These are phyloP conservation scores for Colletotrichum sp. DNA, from an alignment of 2,329 filamentous ascomycete genomes.

Conservation along the genomic window DNA sequence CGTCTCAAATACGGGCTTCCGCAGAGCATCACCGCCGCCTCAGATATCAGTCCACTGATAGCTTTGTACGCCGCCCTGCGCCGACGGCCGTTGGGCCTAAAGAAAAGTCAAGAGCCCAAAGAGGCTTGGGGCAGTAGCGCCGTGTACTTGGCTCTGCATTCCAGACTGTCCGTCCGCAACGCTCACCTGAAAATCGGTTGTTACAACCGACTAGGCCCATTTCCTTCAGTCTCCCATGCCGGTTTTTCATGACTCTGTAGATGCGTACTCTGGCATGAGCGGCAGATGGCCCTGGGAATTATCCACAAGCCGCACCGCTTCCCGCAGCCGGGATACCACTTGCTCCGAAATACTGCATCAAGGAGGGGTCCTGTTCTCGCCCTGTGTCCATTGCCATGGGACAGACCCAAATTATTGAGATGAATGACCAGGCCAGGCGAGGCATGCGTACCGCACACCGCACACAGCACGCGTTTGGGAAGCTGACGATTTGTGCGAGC, in stretches of 20 bases:
- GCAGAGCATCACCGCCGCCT: background rate
- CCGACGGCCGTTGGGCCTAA: background rate
- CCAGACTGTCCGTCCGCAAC: conserved; percentile 3
- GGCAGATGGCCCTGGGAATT: background rate
- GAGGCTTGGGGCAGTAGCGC: background rate
- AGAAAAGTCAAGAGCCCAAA: background rate
- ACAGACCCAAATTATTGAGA: conserved; percentile 5
- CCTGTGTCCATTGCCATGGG: background rate
- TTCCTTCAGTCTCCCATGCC: background rate
- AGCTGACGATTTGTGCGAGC: background rate
- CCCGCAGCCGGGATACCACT: background rate
- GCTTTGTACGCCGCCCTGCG: background rate
- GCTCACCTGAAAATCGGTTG: conserved; percentile 10
- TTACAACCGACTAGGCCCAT: background rate
- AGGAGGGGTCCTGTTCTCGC: background rate
- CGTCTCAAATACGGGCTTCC: conserved; percentile 19
- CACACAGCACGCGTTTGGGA: background rate
- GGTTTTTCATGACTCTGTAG: background rate
- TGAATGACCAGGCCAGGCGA: background rate
- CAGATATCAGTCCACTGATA: conserved; percentile 3
- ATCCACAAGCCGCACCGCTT: background rate
- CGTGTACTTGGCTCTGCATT: conserved; percentile 5
- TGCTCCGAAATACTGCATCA: background rate
- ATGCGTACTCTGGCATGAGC: background rate
- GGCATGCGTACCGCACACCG: background rate